Evolutionary conservation across 2,329 filamentous ascomycete species (phyloP), one percentile per base, ranked within the genome.

Genomic region (Colletotrichum eleusines): DNA sequence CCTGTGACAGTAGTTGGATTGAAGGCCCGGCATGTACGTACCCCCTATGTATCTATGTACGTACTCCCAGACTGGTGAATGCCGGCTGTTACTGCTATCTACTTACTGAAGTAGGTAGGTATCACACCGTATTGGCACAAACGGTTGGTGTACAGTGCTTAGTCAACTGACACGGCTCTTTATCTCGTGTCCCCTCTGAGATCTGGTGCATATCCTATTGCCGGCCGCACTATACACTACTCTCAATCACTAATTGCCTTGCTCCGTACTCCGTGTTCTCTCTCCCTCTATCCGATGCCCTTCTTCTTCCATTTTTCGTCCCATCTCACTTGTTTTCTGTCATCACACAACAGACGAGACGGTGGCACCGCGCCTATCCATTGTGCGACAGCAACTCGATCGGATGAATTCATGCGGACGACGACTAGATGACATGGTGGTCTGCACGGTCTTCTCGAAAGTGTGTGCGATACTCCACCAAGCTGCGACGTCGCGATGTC

Each of bases 401-500:
- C 20, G 57, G 14, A 62, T 8, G 11, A 28, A 31, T 35, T 46
- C 14, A 63, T 59, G 58, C 44, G 58, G 53, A 59, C 8, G 11
- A 46, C 31, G 31, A 18, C 6, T 48, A 1, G 51, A 63, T n/a
- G 23, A 53, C 35, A 50, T 59, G 31, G 46, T 16, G 60, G 9
- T 35, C 48, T 46, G n/a, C n/a, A n/a, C n/a, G 57, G 38, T 18
- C 38, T 40, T 40, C 38, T 40, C 38, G 14, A 6, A 18, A 9
- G 26, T 14, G 28, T 31, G 51, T 35, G 59, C 16, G 20, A 60
- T n/a, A 42, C 68, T 63, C 68, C 58, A 63, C 64, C 58, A 59
- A 35, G 50, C 26, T 59, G 69, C 69, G 64, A 68, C 69, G 58
- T 59, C 46, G 51, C 53, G 23, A 54, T n/a, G 11, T 26, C 28